Percentiles rank a stretch among this genome's conserved stretches.
These are phyloP conservation scores for Prunus persica DNA, from an alignment of 306 rosid species.

Conservation along the genomic window DNA sequence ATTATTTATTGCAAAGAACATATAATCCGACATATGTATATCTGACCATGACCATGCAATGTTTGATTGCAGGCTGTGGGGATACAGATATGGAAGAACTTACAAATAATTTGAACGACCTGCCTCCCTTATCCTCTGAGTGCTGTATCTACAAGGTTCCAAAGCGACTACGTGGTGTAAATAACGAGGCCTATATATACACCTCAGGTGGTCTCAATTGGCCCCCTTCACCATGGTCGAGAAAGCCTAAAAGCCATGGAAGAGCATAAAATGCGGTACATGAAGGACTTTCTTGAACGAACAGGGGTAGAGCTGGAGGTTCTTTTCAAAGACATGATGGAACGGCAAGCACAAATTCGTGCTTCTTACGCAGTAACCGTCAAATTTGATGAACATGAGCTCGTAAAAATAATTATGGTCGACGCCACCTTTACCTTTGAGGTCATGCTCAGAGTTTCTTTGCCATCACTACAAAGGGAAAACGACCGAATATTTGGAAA, in stretches of 20 bases:
- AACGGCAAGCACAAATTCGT: neutral
- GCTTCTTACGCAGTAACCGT: neutral
- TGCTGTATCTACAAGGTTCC: neutral
- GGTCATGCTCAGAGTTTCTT: constrained; percentile 11
- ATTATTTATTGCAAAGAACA: too few relatives aligned
- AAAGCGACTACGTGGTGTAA: neutral
- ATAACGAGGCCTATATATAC: neutral
- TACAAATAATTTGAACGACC: neutral
- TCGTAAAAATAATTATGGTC: neutral
- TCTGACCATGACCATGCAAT: neutral
- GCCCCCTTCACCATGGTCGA: neutral
- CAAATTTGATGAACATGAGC: neutral
- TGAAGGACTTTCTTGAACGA: neutral
- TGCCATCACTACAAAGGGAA: neutral
- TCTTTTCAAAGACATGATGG: neutral
- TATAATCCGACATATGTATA: too few relatives aligned
- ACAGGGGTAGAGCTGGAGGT: neutral
- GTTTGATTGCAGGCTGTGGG: neutral
- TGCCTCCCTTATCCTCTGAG: neutral
- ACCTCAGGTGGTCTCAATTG: neutral
- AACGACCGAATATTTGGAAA: constrained; percentile 27
- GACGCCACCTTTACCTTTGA: constrained; percentile 15
- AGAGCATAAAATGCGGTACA: neutral
- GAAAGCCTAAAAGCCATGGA: neutral
- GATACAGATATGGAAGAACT: neutral